Percentiles rank a stretch among this genome's conserved stretches.
Evolutionary conservation across 2,329 filamentous ascomycete genomes (phyloP).

Genomic region (Bimuria novae-zelandiae): DNA sequence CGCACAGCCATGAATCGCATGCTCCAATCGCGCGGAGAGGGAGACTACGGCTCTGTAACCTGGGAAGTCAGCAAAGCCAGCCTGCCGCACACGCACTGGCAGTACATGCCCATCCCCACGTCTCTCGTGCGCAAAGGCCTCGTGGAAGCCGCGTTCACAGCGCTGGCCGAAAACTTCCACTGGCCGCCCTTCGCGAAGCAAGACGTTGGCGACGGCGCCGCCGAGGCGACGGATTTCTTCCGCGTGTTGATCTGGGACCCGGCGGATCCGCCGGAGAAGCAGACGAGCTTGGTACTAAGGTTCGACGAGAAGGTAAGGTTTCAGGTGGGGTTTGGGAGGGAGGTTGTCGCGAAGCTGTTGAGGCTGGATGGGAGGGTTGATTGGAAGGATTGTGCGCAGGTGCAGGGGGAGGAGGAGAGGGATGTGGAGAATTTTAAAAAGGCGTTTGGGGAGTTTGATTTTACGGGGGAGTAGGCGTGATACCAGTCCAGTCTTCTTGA

Average conservation of each 20-base stretch:
- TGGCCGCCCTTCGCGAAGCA: slow-evolving; percentile 59
- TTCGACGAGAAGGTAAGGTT: slow-evolving; percentile 76
- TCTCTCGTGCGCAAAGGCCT: slow-evolving; percentile 72
- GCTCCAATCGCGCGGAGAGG: slow-evolving; percentile 58
- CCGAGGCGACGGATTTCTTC: slow-evolving; percentile 68
- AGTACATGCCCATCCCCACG: slow-evolving; percentile 77
- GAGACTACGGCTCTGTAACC: slow-evolving; percentile 78
- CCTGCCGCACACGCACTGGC: slow-evolving; percentile 92
- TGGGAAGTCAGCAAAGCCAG: slow-evolving; percentile 86
- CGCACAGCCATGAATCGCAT: slow-evolving; percentile 77
- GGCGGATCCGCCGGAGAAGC: slow-evolving; percentile 58
- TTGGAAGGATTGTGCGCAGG: slow-evolving; percentile 85
- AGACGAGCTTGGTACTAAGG: slow-evolving; percentile 74
- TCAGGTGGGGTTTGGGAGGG: slow-evolving; percentile 86
- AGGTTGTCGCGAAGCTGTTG: slow-evolving; percentile 86
- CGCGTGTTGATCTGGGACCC: slow-evolving; percentile 77
- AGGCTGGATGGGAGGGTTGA: slow-evolving; percentile 76
- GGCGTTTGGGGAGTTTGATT: slow-evolving; percentile 86
- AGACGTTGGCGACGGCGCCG: slow-evolving; percentile 48
- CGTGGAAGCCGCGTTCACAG: slow-evolving; percentile 85
- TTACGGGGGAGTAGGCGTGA: slow-evolving; percentile 55
- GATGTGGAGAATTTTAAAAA: slow-evolving; percentile 81
- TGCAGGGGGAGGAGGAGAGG: slow-evolving; percentile 73
- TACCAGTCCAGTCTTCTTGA: not conserved
- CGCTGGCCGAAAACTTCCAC: slow-evolving; percentile 77